Percentiles rank a stretch among this genome's conserved stretches.
Conservation (phyloP, 1,284 basidiomycete genomes). For the Volvariella surrecta region DNA sequence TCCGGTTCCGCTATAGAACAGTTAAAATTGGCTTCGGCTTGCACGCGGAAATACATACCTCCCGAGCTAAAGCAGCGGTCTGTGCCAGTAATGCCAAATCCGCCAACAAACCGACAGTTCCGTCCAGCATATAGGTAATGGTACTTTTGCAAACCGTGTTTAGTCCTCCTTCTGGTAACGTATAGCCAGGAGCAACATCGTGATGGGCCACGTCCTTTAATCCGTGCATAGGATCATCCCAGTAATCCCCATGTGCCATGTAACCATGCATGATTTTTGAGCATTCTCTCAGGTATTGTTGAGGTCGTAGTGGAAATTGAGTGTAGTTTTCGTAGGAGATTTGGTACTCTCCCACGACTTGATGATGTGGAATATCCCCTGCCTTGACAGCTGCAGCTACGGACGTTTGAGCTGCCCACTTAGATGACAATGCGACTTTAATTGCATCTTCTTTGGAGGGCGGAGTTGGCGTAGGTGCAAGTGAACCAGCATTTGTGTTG, state of each 20-base stretch:
- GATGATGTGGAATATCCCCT: slow-evolving; percentile 16
- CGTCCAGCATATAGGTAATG: slow-evolving; percentile 64
- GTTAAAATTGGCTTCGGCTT: background rate
- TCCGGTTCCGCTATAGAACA: slow-evolving; percentile 33
- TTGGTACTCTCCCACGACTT: slow-evolving; percentile 22
- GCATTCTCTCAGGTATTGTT: slow-evolving; percentile 50
- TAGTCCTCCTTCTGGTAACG: slow-evolving; percentile 20
- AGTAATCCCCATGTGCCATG: slow-evolving; percentile 47
- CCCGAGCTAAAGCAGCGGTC: slow-evolving; percentile 52
- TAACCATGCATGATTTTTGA: slow-evolving; percentile 35
- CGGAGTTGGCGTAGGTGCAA: no score
- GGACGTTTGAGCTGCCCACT: slow-evolving; percentile 8
- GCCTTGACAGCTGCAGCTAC: slow-evolving; percentile 9
- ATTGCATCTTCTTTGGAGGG: no score
- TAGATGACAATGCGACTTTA: background rate
- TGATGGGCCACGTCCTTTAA: slow-evolving; percentile 40
- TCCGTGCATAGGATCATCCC: slow-evolving; percentile 26
- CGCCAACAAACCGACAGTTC: slow-evolving; percentile 50
- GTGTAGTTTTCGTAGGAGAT: slow-evolving; percentile 56
- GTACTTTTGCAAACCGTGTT: slow-evolving; percentile 44
- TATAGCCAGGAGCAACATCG: slow-evolving; percentile 25
- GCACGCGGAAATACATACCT: slow-evolving; percentile 30
- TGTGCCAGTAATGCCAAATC: slow-evolving; percentile 62
- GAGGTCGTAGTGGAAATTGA: slow-evolving; percentile 45
- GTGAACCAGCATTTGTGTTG: background rate